Conservation (phyloP, 345 rosid species). For the Syzygium aromaticum region DNA sequence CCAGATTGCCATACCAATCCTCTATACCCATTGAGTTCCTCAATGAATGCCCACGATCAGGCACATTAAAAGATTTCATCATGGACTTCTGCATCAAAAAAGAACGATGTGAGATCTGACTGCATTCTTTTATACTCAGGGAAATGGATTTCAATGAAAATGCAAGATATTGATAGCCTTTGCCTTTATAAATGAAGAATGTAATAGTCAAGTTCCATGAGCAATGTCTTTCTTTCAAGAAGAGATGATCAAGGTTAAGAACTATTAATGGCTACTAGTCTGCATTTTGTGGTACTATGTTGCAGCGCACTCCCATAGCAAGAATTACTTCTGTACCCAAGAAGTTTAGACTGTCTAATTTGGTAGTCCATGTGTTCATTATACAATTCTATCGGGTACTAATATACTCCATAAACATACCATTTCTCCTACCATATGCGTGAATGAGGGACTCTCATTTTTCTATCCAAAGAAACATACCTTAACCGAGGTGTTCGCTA, state of each 20-base stretch:
- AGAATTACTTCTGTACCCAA: background rate
- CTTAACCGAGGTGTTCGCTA: background rate
- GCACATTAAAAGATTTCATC: conserved; percentile 32
- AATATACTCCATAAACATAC: background rate
- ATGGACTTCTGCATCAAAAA: conserved; percentile 36
- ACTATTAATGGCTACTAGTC: background rate
- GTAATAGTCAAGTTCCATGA: background rate
- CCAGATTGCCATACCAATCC: conserved; percentile 15
- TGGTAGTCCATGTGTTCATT: background rate
- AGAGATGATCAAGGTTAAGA: background rate
- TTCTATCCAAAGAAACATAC: background rate
- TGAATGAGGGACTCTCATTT: background rate
- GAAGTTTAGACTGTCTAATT: background rate
- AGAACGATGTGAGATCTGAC: background rate
- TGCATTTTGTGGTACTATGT: background rate
- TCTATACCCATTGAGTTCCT: conserved; percentile 19
- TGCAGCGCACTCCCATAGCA: background rate
- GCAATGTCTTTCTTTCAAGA: background rate
- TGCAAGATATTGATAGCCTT: background rate
- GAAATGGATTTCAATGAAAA: background rate
- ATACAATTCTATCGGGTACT: background rate
- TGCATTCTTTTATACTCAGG: conserved; percentile 1
- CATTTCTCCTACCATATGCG: background rate
- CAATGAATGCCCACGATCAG: conserved; percentile 15
- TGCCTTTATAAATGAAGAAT: background rate